A percentile compares a stretch with the other conserved stretches of the same genome.
Evolutionary conservation across 441 rosid genomes (phyloP).

Genomic region (Eutrema salsugineum): DNA sequence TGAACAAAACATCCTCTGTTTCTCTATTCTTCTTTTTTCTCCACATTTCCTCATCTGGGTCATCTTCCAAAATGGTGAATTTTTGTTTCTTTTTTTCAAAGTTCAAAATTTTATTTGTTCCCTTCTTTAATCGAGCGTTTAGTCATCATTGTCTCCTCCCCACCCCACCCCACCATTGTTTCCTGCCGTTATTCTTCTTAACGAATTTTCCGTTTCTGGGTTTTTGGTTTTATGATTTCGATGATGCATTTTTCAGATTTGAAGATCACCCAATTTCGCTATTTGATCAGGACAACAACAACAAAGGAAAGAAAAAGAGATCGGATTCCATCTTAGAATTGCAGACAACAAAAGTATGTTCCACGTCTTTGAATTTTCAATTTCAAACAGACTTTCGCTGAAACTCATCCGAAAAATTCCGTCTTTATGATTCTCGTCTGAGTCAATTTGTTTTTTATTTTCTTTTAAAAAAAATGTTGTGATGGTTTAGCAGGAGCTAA

Average conservation of each 20-base stretch:
- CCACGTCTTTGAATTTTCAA: slow-evolving; percentile 1
- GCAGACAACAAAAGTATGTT: slow-evolving; percentile 38
- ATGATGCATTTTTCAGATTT: slow-evolving; percentile 63
- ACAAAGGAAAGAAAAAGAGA: slow-evolving; percentile 11
- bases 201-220: slow-evolving; percentile 13
- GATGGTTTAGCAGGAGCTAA: slow-evolving; percentile 29
- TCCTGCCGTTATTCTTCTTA: neutral
- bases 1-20: slow-evolving; percentile 52
- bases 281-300: slow-evolving; percentile 34
- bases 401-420: neutral
- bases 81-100: neutral
- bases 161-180: neutral
- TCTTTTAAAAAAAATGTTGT: neutral
- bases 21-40: slow-evolving; percentile 39
- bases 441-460: neutral
- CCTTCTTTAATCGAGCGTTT: neutral
- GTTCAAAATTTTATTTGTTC: neutral
- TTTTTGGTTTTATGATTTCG: slow-evolving; percentile 52
- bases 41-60: slow-evolving; percentile 55
- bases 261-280: slow-evolving; percentile 35
- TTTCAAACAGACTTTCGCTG: neutral
- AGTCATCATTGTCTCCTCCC: neutral
- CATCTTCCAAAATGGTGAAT: slow-evolving; percentile 53
- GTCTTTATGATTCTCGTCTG: neutral
- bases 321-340: slow-evolving; percentile 57